These are phyloP conservation scores for Dentipellis sp. DNA, from an alignment of 768 basidiomycete genomes.

Conservation along the genomic window DNA sequence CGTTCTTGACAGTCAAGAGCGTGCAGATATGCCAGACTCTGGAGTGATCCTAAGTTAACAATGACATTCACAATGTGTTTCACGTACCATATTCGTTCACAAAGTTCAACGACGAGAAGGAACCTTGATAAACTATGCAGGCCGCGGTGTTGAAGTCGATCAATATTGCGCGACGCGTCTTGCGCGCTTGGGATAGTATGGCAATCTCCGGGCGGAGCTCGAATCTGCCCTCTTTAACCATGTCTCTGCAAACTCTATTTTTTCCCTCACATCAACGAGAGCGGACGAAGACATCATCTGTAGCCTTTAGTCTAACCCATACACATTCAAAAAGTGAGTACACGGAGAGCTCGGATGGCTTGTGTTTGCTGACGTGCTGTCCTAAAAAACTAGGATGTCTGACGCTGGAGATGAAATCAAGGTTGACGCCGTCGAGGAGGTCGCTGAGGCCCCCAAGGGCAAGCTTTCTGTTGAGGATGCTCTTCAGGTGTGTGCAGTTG, in stretches of 20 bases:
- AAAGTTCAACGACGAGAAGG: too few relatives aligned
- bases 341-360: background rate
- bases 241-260: constrained; percentile 37
- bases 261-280: constrained; percentile 80
- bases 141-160: background rate
- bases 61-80: too few relatives aligned
- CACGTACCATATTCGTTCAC: too few relatives aligned
- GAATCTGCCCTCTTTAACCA: constrained; percentile 29
- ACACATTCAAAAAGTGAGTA: constrained; percentile 19
- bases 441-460: constrained; percentile 87
- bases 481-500: constrained; percentile 53
- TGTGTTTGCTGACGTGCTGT: background rate
- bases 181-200: constrained; percentile 19
- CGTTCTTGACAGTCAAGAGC: constrained; percentile 72
- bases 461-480: constrained; percentile 95
- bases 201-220: constrained; percentile 44
- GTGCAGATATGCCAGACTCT: constrained; percentile 70
- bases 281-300: constrained; percentile 82
- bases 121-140: too few relatives aligned
- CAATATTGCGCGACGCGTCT: background rate
- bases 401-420: constrained; percentile 95
- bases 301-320: constrained; percentile 8
- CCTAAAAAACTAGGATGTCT: constrained; percentile 59
- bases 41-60: background rate
- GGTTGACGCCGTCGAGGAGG: constrained; percentile 63